Percentiles rank a stretch among this genome's conserved stretches.
These are phyloP conservation scores for Hymenoscyphus scutula DNA, from an alignment of 2,329 filamentous ascomycete genomes.

Conservation along the genomic window DNA sequence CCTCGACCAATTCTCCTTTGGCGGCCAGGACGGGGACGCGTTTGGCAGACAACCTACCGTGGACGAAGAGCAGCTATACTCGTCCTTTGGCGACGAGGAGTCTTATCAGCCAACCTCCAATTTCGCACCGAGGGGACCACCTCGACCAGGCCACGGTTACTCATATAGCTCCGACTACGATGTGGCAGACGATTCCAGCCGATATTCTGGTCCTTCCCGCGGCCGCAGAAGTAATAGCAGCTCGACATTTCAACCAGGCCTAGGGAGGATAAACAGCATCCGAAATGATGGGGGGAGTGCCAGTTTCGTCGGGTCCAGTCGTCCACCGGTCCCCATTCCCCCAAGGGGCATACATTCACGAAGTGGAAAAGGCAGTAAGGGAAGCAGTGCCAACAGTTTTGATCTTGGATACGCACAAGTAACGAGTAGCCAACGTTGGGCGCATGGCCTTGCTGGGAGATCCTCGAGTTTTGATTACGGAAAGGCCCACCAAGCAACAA, in stretches of 20 bases:
- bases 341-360: slow-evolving; percentile 51
- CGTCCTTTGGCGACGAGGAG: slow-evolving; percentile 32
- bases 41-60: slow-evolving; percentile 30
- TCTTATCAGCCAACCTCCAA: slow-evolving; percentile 29
- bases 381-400: slow-evolving; percentile 66
- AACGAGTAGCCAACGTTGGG: slow-evolving; percentile 57
- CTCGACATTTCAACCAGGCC: slow-evolving; percentile 63
- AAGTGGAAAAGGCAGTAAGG: slow-evolving; percentile 66
- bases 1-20: slow-evolving; percentile 75
- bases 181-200: slow-evolving; percentile 51
- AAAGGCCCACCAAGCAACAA: slow-evolving; percentile 40
- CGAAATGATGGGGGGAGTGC: slow-evolving; percentile 38
- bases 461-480: slow-evolving; percentile 76
- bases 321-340: slow-evolving; percentile 37
- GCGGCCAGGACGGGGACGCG: slow-evolving; percentile 36
- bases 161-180: slow-evolving; percentile 64
- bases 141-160: slow-evolving; percentile 42
- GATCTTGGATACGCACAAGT: slow-evolving; percentile 61
- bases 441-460: slow-evolving; percentile 47
- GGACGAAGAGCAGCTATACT: slow-evolving; percentile 33
- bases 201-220: slow-evolving; percentile 52
- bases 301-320: slow-evolving; percentile 36
- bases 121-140: slow-evolving; percentile 27
- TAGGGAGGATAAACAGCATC: slow-evolving; percentile 63
- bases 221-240: slow-evolving; percentile 77